Conservation (phyloP, 495 filamentous ascomycete genomes). For the Tuber melanosporum region DNA sequence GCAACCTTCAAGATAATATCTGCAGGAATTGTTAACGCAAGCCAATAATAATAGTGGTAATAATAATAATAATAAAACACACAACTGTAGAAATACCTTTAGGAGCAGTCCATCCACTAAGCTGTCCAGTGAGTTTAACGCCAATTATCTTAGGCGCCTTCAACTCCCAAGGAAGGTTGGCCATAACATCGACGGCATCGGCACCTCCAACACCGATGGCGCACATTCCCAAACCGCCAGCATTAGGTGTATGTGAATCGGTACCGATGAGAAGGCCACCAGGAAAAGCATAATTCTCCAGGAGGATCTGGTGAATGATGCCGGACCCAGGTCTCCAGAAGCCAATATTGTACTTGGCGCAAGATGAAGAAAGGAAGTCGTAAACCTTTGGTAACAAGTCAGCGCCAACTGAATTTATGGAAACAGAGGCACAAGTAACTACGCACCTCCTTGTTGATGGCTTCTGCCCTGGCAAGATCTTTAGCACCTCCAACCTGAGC, state of each 20-base stretch:
- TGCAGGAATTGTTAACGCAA: slow-evolving; percentile 39
- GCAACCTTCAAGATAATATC: slow-evolving; percentile 98
- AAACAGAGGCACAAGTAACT: background rate
- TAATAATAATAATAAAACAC: no score
- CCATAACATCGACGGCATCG: slow-evolving; percentile 98
- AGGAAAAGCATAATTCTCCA: slow-evolving; percentile 99
- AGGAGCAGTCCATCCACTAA: slow-evolving; percentile 90
- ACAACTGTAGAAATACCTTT: slow-evolving; percentile 55
- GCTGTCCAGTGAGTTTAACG: slow-evolving; percentile 80
- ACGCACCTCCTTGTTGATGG: slow-evolving; percentile 82
- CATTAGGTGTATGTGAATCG: slow-evolving; percentile 97
- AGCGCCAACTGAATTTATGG: background rate
- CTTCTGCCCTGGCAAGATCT: slow-evolving; percentile 84
- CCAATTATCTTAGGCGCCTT: slow-evolving; percentile 98
- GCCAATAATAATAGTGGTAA: slow-evolving; percentile 17
- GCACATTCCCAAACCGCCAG: slow-evolving; percentile 90
- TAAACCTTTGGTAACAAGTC: slow-evolving; percentile 54
- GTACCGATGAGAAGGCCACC: slow-evolving; percentile 97
- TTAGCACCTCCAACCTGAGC: slow-evolving; percentile 89
- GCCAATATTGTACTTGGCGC: slow-evolving; percentile 99
- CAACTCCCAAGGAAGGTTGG: slow-evolving; percentile 93
- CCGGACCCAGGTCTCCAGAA: slow-evolving; percentile 98
- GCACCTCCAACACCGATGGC: slow-evolving; percentile 98
- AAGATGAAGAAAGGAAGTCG: slow-evolving; percentile 89
- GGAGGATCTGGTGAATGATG: slow-evolving; percentile 98